Conservation (phyloP, 768 basidiomycete species). For the Mycena vulgaris region DNA sequence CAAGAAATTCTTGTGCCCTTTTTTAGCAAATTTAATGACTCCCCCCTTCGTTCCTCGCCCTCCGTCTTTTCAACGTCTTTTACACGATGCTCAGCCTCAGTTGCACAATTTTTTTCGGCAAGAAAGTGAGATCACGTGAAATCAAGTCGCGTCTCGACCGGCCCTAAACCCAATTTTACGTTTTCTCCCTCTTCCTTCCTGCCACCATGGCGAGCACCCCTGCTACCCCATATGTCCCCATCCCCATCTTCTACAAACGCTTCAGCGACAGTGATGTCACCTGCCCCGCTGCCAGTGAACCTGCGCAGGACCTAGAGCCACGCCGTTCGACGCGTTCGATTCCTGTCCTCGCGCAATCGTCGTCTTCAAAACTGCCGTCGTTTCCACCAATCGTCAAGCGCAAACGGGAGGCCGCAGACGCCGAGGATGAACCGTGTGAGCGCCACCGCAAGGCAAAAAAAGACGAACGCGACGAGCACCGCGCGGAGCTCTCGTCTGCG, state of each 20-base stretch:
- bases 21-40: no score
- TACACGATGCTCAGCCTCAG: no score
- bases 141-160: not conserved
- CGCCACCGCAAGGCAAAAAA: slow-evolving; percentile 19
- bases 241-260: slow-evolving; percentile 18
- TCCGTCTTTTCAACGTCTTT: no score
- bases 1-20: no score
- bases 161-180: slow-evolving; percentile 11
- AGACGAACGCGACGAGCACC: slow-evolving; percentile 11
- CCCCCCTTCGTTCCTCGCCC: no score
- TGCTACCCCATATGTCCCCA: no score
- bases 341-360: no score
- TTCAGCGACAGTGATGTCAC: not conserved
- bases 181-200: no score
- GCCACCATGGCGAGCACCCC: no score
- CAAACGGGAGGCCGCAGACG: slow-evolving; percentile 17
- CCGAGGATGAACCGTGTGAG: not conserved
- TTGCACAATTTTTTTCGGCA: no score
- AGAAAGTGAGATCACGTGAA: no score
- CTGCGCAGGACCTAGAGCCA: not conserved
- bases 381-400: slow-evolving; percentile 12
- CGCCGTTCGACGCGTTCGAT: slow-evolving; percentile 24
- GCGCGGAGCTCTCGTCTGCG: slow-evolving; percentile 4
- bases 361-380: no score
- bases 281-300: not conserved